These are phyloP conservation scores for Cytospora leucostoma DNA, from an alignment of 2,329 filamentous ascomycete species.

Conservation along the genomic window DNA sequence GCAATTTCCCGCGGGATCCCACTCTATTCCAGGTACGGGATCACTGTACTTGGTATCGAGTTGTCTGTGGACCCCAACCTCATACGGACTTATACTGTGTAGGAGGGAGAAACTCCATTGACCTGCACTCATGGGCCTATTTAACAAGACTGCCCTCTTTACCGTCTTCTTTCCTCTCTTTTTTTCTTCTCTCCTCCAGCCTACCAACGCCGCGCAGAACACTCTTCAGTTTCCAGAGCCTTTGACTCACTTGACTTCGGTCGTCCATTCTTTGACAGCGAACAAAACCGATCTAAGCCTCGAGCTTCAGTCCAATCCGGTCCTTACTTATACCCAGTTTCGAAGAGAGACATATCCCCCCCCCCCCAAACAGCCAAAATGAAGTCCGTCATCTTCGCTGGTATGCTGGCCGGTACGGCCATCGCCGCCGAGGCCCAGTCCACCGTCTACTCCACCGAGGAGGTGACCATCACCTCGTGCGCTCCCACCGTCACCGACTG, in stretches of 20 bases:
- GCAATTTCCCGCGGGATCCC: slow-evolving; percentile 28
- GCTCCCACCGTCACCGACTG: slow-evolving; percentile 56
- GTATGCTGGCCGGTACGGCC: slow-evolving; percentile 49
- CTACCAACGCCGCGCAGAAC: slow-evolving; percentile 36
- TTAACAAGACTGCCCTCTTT: slow-evolving; percentile 36
- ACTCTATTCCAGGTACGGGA: slow-evolving; percentile 5
- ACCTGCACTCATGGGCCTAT: slow-evolving; percentile 32
- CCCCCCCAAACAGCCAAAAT: slow-evolving; percentile 51
- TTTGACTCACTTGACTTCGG: slow-evolving; percentile 43
- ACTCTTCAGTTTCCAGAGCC: slow-evolving; percentile 30
- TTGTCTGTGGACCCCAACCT: background rate
- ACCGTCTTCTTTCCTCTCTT: slow-evolving; percentile 29
- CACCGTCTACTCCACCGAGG: slow-evolving; percentile 60
- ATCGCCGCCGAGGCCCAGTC: slow-evolving; percentile 39
- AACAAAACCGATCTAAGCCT: slow-evolving; percentile 31
- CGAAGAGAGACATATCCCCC: slow-evolving; percentile 29
- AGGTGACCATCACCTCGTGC: slow-evolving; percentile 64
- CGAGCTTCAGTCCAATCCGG: slow-evolving; percentile 34
- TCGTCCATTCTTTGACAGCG: slow-evolving; percentile 43
- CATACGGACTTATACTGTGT: slow-evolving; percentile 30
- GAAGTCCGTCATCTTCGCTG: slow-evolving; percentile 56
- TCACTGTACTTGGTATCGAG: slow-evolving; percentile 6
- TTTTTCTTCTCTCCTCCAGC: slow-evolving; percentile 37
- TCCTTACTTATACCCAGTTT: slow-evolving; percentile 26
- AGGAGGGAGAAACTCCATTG: no score